Base-by-base conservation (phyloP, 176 grass and related monocot species). In the Cenchrus americanus region DNA sequence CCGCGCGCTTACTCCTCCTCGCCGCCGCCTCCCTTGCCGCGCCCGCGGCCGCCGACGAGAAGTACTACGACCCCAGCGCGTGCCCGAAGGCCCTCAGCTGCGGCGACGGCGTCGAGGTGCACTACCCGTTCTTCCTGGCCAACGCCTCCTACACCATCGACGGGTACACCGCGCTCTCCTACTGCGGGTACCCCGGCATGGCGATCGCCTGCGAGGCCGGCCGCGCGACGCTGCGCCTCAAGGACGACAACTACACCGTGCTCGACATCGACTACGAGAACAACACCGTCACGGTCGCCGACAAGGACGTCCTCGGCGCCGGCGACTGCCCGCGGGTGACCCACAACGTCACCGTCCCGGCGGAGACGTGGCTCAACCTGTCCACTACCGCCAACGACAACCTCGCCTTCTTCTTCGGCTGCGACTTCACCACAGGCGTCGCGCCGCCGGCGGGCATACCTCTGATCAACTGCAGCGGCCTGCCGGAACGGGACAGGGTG, bases 171-270 rank as follows among this genome's bases (percentile, higher is more conserved):
- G 7, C 40, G 17, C 0, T 2, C 10, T 19, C 23, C 62, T 80
- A 73, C 85, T 90, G 90, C 73, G 82, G 93, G n/a, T 88, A 92
- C 73, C 90, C 90, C 0, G 49, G 79, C 48, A 82, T 90, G 79
- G 79, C 48, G 7, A 24, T 92, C 58, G 34, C 11, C 62, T 95
- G 90, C 69, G 60, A 68, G 5, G 44, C 14, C 78, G 27, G 19
- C 17, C 30, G 30, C 26, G 50, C 84, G 4, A 86, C 78, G 22
- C 84, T 90, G 8, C 9, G 1, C 2, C 43, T 89, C 42, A 19
- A 27, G 23, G 12, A 6, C n/a, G 6, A 30, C n/a, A 64, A 50
- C 69, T 92, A 92, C 81, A 84, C 50, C 10, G 62, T 94, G 0
- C 82, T 50, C 4, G 8, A 0, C 10, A 90, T 94, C 84, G 6